Conservation (phyloP, 768 basidiomycete genomes). For the Termitomyces sp. region DNA sequence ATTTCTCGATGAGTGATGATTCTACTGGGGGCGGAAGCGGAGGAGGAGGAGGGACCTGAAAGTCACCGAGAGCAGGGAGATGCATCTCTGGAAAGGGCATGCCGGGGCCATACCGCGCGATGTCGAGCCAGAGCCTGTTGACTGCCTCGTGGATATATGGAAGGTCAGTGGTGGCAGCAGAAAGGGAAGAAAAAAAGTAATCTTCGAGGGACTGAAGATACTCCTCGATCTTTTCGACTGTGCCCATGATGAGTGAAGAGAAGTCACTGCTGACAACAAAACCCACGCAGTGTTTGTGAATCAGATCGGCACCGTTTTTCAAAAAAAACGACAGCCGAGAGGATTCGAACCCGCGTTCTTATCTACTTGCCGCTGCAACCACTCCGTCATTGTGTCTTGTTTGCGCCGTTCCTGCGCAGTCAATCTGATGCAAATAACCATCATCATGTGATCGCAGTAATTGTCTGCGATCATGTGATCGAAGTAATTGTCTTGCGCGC, state of each 20-base stretch:
- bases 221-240: slow-evolving; percentile 64
- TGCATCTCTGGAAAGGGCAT: slow-evolving; percentile 49
- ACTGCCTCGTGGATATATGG: slow-evolving; percentile 60
- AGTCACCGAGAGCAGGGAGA: slow-evolving; percentile 62
- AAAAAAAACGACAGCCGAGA: no score
- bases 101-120: slow-evolving; percentile 74
- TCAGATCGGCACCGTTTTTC: slow-evolving; percentile 5
- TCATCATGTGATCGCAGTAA: slow-evolving; percentile 2
- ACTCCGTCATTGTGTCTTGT: background rate
- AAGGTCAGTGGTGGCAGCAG: slow-evolving; percentile 52
- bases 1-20: slow-evolving; percentile 39
- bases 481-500: slow-evolving; percentile 1
- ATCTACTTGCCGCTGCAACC: background rate
- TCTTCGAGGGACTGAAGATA: slow-evolving; percentile 64
- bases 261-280: background rate
- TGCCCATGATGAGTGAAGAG: slow-evolving; percentile 19
- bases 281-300: slow-evolving; percentile 3
- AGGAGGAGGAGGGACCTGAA: slow-evolving; percentile 58
- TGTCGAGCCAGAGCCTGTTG: slow-evolving; percentile 70
- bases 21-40: slow-evolving; percentile 53
- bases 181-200: slow-evolving; percentile 49
- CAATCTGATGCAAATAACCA: background rate
- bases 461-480: slow-evolving; percentile 1
- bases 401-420: no score
- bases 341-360: no score